Evolutionary conservation across 2,329 filamentous ascomycete species (phyloP), one percentile per base, ranked within the genome.

Genomic region (Thelonectria discophora): DNA sequence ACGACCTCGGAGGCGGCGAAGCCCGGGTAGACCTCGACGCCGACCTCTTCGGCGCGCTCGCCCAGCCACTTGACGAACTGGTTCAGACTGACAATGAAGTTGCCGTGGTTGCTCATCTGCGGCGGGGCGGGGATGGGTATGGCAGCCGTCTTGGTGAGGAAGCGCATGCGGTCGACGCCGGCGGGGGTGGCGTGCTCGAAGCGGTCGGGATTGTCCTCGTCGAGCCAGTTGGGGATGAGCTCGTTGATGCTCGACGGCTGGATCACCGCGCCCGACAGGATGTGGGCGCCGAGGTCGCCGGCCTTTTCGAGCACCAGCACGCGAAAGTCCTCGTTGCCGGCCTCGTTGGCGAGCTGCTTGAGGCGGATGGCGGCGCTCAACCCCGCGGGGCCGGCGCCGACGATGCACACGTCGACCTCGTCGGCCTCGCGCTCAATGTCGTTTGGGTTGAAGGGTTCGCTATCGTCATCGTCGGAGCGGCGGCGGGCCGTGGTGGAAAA

Each of bases 31-130:
- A 99, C 87, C 79, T 99, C 95, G 27, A 99, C 95, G 32, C 95
- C 95, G 30, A 96, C 75, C 79, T 98, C 95, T 79, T 99, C 95
- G n/a, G 95, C 95, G 49, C 94, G 88, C 76, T 98, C 95, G 50
- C 92, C 94, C 2, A 99, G 84, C 95, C 95, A 99, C 79, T 94
- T 96, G 59, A 91, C 91, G 73, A 99, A 90, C 77, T 98, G 92
- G 77, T 96, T 98, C 72, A 99, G 80, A 74, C 92, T 97, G 73
- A 99, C 88, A 69, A 99, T 99, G 78, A 96, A 98, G 80, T 99
- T 99, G 69, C 95, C 95, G 73, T 97, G 87, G 76, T 99, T 99
- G 82, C 94, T 88, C 95, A 99, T 99, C 81, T 98, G 95, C 32
- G 95, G 95, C 46, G 95, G 95, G 12, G 90, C 88, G 1, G 94